Evolutionary conservation across 345 rosid species (phyloP).

Genomic region (Salix suchowensis): DNA sequence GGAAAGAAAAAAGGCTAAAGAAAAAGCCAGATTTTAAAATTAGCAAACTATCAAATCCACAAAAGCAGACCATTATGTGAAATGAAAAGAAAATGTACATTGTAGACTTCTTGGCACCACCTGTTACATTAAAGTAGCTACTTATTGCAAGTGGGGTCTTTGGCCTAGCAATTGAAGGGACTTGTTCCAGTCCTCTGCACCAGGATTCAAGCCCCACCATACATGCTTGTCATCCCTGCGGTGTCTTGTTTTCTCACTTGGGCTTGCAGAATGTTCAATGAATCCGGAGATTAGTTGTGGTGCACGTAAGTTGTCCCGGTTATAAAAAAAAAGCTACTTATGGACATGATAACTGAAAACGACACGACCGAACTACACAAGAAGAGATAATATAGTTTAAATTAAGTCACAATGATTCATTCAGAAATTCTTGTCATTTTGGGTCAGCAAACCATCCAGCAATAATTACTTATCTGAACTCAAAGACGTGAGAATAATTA

Average conservation of each 20-base stretch:
- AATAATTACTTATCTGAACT: background rate
- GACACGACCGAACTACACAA: slow-evolving; percentile 6
- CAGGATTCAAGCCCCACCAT: too few species aligned
- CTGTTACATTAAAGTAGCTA: slow-evolving; percentile 2
- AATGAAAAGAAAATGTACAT: too few species aligned
- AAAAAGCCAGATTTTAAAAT: background rate
- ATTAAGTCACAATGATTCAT: background rate
- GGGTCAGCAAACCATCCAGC: background rate
- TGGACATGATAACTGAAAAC: slow-evolving; percentile 7
- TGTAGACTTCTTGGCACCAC: background rate
- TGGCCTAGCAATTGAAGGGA: too few species aligned
- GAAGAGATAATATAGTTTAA: slow-evolving; percentile 12
- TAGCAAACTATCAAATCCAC: background rate
- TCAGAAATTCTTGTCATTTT: slow-evolving; percentile 7
- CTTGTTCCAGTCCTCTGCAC: too few species aligned
- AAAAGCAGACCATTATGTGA: slow-evolving; percentile 2
- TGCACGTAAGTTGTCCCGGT: too few species aligned
- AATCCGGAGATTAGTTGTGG: too few species aligned
- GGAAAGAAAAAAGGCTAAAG: background rate
- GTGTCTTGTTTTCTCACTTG: too few species aligned
- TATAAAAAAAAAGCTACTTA: background rate
- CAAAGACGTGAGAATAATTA: background rate
- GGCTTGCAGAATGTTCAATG: too few species aligned
- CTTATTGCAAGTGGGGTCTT: background rate
- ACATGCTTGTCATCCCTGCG: too few species aligned